Percentiles rank a stretch among this genome's conserved stretches.
Evolutionary conservation across 805 yeast species (phyloP).

Genomic region (Candida morakotiae): DNA sequence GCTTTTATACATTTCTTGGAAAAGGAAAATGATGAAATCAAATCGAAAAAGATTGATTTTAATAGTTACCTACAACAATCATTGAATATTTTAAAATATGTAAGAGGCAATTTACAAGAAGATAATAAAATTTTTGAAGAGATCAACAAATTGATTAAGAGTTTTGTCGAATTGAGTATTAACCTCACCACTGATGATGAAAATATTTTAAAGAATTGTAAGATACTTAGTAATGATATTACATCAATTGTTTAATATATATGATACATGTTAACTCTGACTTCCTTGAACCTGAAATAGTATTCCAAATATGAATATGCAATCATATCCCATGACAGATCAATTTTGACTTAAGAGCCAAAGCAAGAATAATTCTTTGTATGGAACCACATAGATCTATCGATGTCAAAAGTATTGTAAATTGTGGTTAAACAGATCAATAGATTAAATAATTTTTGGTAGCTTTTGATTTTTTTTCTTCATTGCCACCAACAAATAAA

Average conservation of each 20-base stretch:
- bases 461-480: neutral
- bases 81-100: constrained; percentile 28
- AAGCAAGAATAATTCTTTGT: too few species aligned
- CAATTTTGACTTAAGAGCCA: too few species aligned
- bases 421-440: too few species aligned
- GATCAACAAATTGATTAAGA: neutral
- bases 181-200: neutral
- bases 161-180: neutral
- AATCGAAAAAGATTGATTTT: constrained; percentile 26
- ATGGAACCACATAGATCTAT: too few species aligned
- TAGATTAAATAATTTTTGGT: too few species aligned
- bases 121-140: neutral
- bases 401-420: too few species aligned
- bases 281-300: too few species aligned
- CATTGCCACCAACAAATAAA: constrained; percentile 5
- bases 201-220: neutral
- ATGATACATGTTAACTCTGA: too few species aligned
- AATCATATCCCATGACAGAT: too few species aligned
- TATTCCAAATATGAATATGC: too few species aligned
- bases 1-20: constrained; percentile 18
- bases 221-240: neutral
- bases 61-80: constrained; percentile 29
- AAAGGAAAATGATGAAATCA: constrained; percentile 9
- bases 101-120: constrained; percentile 6
- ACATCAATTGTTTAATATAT: neutral